These are phyloP conservation scores for Penicillium cosmopolitanum DNA, from an alignment of 495 filamentous ascomycete species.

Conservation along the genomic window DNA sequence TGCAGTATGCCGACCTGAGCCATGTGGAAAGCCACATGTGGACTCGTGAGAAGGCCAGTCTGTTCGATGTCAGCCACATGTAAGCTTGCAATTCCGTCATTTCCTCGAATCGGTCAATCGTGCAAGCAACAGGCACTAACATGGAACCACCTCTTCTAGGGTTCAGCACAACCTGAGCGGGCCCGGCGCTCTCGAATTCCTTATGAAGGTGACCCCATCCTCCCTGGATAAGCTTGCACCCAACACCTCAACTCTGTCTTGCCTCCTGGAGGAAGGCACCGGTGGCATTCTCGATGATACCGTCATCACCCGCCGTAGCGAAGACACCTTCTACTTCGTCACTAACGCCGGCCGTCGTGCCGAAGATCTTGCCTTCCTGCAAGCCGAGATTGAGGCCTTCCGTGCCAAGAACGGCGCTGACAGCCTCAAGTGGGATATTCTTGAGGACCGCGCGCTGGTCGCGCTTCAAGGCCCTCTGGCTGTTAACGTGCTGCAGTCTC, in stretches of 20 bases:
- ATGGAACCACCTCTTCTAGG: slow-evolving; percentile 38
- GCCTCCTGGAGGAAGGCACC: slow-evolving; percentile 73
- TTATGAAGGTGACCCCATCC: slow-evolving; percentile 79
- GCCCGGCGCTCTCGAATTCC: slow-evolving; percentile 73
- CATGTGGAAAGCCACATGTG: slow-evolving; percentile 82
- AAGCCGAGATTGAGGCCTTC: slow-evolving; percentile 61
- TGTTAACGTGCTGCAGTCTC: slow-evolving; percentile 62
- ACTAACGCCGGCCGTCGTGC: slow-evolving; percentile 92
- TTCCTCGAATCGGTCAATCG: background rate
- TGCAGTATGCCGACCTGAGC: slow-evolving; percentile 77
- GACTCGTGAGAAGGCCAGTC: slow-evolving; percentile 81
- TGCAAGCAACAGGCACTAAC: slow-evolving; percentile 10
- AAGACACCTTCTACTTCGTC: slow-evolving; percentile 82
- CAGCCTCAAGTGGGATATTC: slow-evolving; percentile 70
- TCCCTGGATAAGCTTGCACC: slow-evolving; percentile 58
- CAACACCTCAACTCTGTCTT: slow-evolving; percentile 75
- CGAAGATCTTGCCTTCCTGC: slow-evolving; percentile 80
- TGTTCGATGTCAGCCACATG: slow-evolving; percentile 81
- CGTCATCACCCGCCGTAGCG: slow-evolving; percentile 75
- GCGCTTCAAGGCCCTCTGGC: slow-evolving; percentile 88
- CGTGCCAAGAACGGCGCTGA: slow-evolving; percentile 47
- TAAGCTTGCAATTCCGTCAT: slow-evolving; percentile 26
- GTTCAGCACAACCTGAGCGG: slow-evolving; percentile 75
- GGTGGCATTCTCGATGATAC: slow-evolving; percentile 95
- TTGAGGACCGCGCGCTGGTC: slow-evolving; percentile 68